These are phyloP conservation scores for Eragrostis tef DNA, from an alignment of 202 grass and related monocot species.

Conservation along the genomic window DNA sequence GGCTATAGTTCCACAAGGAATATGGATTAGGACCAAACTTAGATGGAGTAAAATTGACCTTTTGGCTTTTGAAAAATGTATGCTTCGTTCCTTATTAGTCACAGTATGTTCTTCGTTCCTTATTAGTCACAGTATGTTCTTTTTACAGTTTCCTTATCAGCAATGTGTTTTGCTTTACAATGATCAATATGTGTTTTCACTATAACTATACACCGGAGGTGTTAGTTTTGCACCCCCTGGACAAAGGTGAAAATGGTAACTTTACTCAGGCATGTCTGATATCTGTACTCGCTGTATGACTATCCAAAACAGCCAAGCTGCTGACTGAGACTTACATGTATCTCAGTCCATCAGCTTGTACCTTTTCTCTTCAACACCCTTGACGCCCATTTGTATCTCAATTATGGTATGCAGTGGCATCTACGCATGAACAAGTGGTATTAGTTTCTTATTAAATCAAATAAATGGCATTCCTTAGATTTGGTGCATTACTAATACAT, in stretches of 20 bases:
- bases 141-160: constrained; percentile 47
- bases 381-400: constrained; percentile 99
- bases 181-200: constrained; percentile 16
- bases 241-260: neutral
- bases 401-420: constrained; percentile 98
- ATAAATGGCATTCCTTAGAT: neutral
- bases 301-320: constrained; percentile 7
- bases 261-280: constrained; percentile 32
- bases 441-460: neutral
- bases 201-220: constrained; percentile 21
- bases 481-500: neutral
- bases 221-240: constrained; percentile 6
- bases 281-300: constrained; percentile 36
- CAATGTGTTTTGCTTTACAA: constrained; percentile 14
- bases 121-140: constrained; percentile 21
- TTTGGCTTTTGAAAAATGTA: too few species aligned
- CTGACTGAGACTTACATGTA: neutral
- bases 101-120: constrained; percentile 31
- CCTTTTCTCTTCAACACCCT: constrained; percentile 88
- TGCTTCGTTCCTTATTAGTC: too few species aligned
- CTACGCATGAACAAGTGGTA: constrained; percentile 44
- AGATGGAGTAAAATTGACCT: too few species aligned
- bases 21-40: too few species aligned
- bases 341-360: constrained; percentile 95
- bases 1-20: too few species aligned